Conservation (phyloP, 2,329 filamentous ascomycete genomes). For the Pezizomycotina sp. region DNA sequence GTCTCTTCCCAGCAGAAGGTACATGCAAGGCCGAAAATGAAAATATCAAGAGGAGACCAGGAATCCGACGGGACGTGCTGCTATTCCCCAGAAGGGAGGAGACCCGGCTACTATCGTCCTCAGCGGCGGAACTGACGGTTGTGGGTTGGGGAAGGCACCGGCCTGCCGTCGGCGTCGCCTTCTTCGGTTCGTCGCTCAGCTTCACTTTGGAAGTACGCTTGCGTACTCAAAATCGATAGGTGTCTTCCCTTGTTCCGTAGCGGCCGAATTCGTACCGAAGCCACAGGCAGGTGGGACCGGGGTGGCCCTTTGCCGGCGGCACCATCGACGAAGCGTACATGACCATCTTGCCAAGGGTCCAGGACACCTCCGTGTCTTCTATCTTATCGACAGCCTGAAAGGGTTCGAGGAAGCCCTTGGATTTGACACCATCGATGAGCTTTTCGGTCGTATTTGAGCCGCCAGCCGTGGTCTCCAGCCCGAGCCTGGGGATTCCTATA, state of each 20-base stretch:
- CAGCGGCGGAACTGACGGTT: background rate
- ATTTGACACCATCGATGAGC: conserved; percentile 49
- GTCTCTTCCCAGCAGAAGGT: conserved; percentile 65
- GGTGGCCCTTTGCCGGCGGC: conserved; percentile 34
- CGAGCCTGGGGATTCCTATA: conserved; percentile 77
- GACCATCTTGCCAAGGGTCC: conserved; percentile 93
- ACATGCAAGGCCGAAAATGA: conserved; percentile 53
- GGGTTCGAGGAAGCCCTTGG: conserved; percentile 60
- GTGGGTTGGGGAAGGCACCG: conserved; percentile 5
- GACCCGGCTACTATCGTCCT: conserved; percentile 2
- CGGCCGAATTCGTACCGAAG: conserved; percentile 84
- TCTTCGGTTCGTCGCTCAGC: too few species aligned
- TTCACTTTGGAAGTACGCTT: too few species aligned
- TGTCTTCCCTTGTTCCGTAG: conserved; percentile 44
- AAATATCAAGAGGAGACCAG: conserved; percentile 42
- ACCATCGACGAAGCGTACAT: conserved; percentile 86
- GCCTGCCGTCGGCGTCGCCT: conserved; percentile 1
- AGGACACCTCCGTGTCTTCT: conserved; percentile 78
- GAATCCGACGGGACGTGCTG: conserved; percentile 32
- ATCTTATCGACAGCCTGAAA: conserved; percentile 93
- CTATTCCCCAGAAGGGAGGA: conserved; percentile 20
- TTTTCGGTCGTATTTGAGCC: conserved; percentile 57
- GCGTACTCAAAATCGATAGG: conserved; percentile 73
- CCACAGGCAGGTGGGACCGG: conserved; percentile 34
- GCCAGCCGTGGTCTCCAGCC: conserved; percentile 47